phyloP scores from a whole-genome alignment of 768 basidiomycete species.

The Exidia glandulosa region DNA sequence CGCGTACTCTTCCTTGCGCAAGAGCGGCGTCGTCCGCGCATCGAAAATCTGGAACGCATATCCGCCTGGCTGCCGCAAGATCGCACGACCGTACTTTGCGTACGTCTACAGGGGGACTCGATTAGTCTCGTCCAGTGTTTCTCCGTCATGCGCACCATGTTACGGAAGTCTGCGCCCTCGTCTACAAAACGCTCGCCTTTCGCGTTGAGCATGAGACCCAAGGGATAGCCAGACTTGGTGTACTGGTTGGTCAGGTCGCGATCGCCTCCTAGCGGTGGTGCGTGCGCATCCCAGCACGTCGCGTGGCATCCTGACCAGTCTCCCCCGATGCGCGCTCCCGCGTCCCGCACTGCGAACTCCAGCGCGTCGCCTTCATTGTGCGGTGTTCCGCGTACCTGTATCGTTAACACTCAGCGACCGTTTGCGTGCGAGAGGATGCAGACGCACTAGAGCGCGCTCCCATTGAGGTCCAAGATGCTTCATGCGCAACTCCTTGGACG shows the following conservation, averaged over 20 bases:
- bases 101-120: conserved; percentile 37
- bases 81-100: conserved; percentile 52
- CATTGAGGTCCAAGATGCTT: conserved; percentile 50
- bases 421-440: neutral
- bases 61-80: conserved; percentile 46
- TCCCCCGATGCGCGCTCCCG: conserved; percentile 46
- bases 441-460: conserved; percentile 42
- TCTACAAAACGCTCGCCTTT: conserved; percentile 53
- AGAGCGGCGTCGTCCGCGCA: conserved; percentile 26
- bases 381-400: conserved; percentile 57
- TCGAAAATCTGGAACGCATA: conserved; percentile 62
- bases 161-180: conserved; percentile 61
- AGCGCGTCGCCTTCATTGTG: conserved; percentile 57
- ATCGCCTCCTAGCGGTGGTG: conserved; percentile 37
- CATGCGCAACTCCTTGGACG: conserved; percentile 37
- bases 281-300: conserved; percentile 61
- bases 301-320: conserved; percentile 65
- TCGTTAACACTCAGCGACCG: neutral
- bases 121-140: no score
- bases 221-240: conserved; percentile 64
- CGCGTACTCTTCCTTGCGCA: conserved; percentile 57
- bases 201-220: conserved; percentile 58
- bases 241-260: conserved; percentile 55
- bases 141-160: no score
- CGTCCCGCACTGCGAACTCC: conserved; percentile 21